These are phyloP conservation scores for Suhomyces sp. DNA, from an alignment of 805 yeast genomes.

Conservation along the genomic window DNA sequence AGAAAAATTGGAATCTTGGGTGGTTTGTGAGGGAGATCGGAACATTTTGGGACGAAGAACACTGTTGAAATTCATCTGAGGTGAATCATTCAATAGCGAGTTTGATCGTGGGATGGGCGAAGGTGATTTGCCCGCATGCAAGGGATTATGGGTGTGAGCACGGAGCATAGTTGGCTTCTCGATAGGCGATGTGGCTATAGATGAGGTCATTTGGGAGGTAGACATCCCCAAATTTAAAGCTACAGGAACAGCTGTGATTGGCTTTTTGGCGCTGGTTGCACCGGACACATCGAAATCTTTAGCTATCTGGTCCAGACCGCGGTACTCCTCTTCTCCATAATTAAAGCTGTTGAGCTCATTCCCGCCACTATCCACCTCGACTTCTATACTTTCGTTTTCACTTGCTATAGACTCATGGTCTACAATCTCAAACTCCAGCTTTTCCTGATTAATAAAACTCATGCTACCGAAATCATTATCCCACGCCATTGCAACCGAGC, in stretches of 20 bases:
- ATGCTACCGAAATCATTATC: slow-evolving; percentile 44
- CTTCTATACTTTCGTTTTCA: slow-evolving; percentile 10
- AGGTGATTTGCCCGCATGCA: slow-evolving; percentile 17
- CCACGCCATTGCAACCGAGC: slow-evolving; percentile 58
- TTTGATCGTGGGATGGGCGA: slow-evolving; percentile 21
- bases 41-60: slow-evolving; percentile 26
- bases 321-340: slow-evolving; percentile 2
- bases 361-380: slow-evolving; percentile 3
- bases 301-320: slow-evolving; percentile 4
- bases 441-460: slow-evolving; percentile 50
- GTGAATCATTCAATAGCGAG: slow-evolving; percentile 3
- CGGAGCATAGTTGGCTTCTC: slow-evolving; percentile 20
- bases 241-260: slow-evolving; percentile 14
- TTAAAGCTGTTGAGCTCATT: background rate
- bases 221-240: slow-evolving; percentile 9
- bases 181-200: slow-evolving; percentile 14
- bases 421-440: slow-evolving; percentile 35
- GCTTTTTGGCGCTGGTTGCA: background rate
- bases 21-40: slow-evolving; percentile 34
- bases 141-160: slow-evolving; percentile 16
- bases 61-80: background rate
- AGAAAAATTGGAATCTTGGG: slow-evolving; percentile 30
- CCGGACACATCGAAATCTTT: background rate
- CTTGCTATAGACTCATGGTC: slow-evolving; percentile 10
- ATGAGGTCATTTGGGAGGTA: slow-evolving; percentile 3